Base-by-base conservation (phyloP, 2,329 filamentous ascomycete species). In the Simplicillium aogashimaense region DNA sequence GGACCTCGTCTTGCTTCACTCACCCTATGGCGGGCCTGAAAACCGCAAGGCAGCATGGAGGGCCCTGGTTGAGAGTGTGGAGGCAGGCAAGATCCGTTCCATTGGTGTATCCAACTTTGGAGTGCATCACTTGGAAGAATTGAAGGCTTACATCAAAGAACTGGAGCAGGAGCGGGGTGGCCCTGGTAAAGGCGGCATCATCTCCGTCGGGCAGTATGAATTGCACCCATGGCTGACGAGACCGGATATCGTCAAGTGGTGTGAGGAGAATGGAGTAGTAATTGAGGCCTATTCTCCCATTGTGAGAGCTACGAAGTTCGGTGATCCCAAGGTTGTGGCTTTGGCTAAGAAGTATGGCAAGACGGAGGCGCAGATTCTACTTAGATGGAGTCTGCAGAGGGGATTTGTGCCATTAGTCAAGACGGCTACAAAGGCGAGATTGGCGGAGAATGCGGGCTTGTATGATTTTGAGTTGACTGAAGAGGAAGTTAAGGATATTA, bases 141-240 rank as follows among this genome's bases (percentile, higher is more conserved):
- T 81, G 25, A 71, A 78, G 56, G 54, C 53, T 41, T 70, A 78
- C 57, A 79, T 78, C 43, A 64, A 62, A 39, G 74, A 81, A 56
- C 71, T 81, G 1, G 81, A 84, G 52, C 54, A 57, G 14, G 75
- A 77, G 57, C 70, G 74, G 34, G 71, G 78, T 35, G 20, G 20
- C 5, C 77, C 67, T 42, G 81, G 79, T 9, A 80, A 77, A 48
- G 79, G 76, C 35, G 86, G 86, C 17, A 66, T 86, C 32, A 73
- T 95, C 53, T 83, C 81, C 45, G 83, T 95, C 30, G 88, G 86
- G 32, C 89, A 95, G 62, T 87, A 83, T 61, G 89, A 95, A 63
- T 65, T 95, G 10, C 89, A 95, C 60, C 89, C 89, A 1, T 95
- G 87, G 88, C 76, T 88, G 33, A 71, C 79, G 8, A 72, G 88